phyloP scores from a whole-genome alignment of 345 rosid genomes.

The Erysimum cheiranthoides region DNA sequence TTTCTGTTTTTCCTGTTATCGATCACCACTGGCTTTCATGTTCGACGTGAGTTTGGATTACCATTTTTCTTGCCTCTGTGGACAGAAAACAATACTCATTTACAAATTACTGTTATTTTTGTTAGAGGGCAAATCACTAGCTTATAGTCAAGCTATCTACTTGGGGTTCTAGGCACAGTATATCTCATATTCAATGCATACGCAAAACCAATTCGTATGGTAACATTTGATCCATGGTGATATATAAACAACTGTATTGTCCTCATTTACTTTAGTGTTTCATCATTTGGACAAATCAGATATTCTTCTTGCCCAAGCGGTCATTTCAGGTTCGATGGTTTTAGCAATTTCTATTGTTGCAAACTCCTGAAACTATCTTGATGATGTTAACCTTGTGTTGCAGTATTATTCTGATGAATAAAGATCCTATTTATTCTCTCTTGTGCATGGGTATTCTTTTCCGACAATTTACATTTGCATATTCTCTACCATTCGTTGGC shows the following conservation, averaged over 20 bases:
- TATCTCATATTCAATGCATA: neutral
- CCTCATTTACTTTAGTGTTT: neutral
- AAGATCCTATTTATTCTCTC: neutral
- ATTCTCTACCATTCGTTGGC: neutral
- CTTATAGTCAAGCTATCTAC: neutral
- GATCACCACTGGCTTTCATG: slow-evolving; percentile 1
- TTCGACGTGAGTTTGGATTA: slow-evolving; percentile 16
- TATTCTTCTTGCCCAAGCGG: neutral
- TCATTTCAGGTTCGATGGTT: neutral
- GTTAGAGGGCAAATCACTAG: neutral
- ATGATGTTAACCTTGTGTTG: neutral
- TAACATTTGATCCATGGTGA: neutral
- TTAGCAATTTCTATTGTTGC: neutral
- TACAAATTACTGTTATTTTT: neutral
- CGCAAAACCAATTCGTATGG: neutral
- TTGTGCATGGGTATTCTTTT: neutral
- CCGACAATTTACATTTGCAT: neutral
- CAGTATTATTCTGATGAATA: neutral
- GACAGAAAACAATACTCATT: neutral
- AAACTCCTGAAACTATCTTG: neutral
- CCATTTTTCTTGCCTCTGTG: neutral
- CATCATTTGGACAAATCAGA: neutral
- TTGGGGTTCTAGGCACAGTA: neutral
- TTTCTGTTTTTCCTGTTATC: neutral
- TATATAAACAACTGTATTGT: neutral